phyloP scores from a whole-genome alignment of 1,139 yeast species.

The Sugiyamaella sp. region DNA sequence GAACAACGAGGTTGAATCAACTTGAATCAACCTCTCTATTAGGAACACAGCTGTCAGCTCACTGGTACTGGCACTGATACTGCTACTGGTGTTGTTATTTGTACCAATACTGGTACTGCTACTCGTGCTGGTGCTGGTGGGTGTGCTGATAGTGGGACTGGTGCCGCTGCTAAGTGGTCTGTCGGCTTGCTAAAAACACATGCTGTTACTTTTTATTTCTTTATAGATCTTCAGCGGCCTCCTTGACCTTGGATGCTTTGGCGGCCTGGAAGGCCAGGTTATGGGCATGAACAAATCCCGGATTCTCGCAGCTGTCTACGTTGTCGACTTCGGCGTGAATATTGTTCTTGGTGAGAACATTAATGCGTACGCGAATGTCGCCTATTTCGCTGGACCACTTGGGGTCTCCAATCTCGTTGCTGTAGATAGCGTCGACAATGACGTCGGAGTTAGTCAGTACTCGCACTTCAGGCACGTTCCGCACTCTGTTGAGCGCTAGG shows the following conservation, averaged over 20 bases:
- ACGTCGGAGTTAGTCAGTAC: conserved; percentile 13
- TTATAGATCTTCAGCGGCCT: conserved; percentile 9
- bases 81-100: too few relatives aligned
- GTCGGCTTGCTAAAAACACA: too few relatives aligned
- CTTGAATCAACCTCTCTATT: too few relatives aligned
- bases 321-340: conserved; percentile 13
- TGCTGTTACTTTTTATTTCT: too few relatives aligned
- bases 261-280: conserved; percentile 15
- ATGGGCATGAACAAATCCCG: conserved; percentile 8
- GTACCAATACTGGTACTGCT: too few relatives aligned
- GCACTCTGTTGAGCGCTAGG: conserved; percentile 9
- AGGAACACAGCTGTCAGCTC: too few relatives aligned
- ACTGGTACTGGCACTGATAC: too few relatives aligned
- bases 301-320: neutral
- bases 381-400: conserved; percentile 16
- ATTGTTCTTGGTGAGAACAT: conserved; percentile 9
- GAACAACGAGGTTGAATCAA: too few relatives aligned
- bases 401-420: conserved; percentile 9
- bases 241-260: conserved; percentile 7
- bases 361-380: conserved; percentile 12
- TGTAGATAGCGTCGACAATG: conserved; percentile 14
- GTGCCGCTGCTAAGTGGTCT: too few relatives aligned
- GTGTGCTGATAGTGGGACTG: too few relatives aligned
- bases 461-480: conserved; percentile 7
- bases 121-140: too few relatives aligned